Evolutionary conservation across 1,284 basidiomycete genomes (phyloP).

Genomic region (Ganoderma resinaceum): DNA sequence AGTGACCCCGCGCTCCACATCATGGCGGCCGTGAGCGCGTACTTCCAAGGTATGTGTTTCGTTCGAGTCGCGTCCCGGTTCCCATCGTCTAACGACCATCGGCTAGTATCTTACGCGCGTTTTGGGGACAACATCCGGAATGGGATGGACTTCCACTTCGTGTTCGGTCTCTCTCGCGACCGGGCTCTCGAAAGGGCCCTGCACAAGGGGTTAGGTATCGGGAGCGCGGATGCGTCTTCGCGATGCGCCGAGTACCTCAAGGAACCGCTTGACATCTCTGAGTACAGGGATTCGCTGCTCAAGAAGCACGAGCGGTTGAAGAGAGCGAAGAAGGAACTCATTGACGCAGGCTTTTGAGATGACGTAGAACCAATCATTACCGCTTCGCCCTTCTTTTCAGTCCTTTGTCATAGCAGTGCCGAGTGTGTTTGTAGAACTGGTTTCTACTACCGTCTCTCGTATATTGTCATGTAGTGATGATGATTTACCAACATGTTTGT

Average conservation of each 20-base stretch:
- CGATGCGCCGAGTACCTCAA: slow-evolving; percentile 60
- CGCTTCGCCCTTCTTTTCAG: neutral
- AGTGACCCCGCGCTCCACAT: slow-evolving; percentile 65
- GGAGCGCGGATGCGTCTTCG: slow-evolving; percentile 49
- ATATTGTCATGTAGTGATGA: neutral
- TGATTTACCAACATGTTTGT: neutral
- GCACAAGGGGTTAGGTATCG: slow-evolving; percentile 50
- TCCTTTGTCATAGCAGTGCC: neutral
- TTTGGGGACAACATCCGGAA: slow-evolving; percentile 69
- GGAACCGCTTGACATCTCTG: slow-evolving; percentile 53
- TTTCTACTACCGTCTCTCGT: neutral
- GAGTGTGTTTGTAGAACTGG: neutral
- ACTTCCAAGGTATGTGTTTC: slow-evolving; percentile 66
- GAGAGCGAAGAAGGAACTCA: slow-evolving; percentile 54
- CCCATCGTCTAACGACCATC: neutral
- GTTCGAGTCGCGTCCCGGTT: neutral
- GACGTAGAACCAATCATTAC: neutral
- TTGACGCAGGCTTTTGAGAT: slow-evolving; percentile 25
- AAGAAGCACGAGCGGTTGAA: slow-evolving; percentile 61
- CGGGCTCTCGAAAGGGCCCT: slow-evolving; percentile 52
- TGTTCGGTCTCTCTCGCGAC: slow-evolving; percentile 47
- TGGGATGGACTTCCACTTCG: slow-evolving; percentile 69
- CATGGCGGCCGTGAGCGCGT: slow-evolving; percentile 76
- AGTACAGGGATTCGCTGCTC: slow-evolving; percentile 52
- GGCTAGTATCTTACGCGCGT: slow-evolving; percentile 71